Evolutionary conservation across 495 filamentous ascomycete genomes (phyloP), one percentile per base, ranked within the genome.

Genomic region (Aspergillus conjunctus): DNA sequence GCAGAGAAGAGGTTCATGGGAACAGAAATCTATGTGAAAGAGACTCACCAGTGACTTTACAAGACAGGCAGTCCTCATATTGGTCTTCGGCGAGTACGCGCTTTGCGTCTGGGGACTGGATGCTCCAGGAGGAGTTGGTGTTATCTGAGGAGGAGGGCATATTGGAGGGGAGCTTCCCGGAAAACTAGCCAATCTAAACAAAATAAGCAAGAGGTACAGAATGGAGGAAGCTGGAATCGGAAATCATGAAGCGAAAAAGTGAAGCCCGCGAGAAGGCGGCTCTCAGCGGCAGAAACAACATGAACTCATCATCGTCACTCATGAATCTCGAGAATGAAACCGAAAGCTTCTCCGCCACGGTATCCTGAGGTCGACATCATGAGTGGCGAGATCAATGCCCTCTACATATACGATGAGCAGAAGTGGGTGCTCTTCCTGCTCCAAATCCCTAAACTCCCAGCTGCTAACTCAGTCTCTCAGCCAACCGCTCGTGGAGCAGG

Each of bases 381-480:
- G 85, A 91, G 87, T 83, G 86, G 89, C 77, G 86, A 89, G 71
- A 89, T 98, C 68, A 93, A 97, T 82, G 94, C 94, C 67, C 78
- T 98, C 68, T 95, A 97, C 82, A 92, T 98, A 71, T 96, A 88
- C 73, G 91, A 97, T 81, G 91, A 96, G 77, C 83, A 90, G 73
- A 92, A 91, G 92, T 94, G 75, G 68, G 80, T 66, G 44, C 10
- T 33, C 44, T 52, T 54, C 44, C 5, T 41, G 33, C 14, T 17
- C 43, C 18, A 48, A 32, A 43, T 44, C 21, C 14, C 2, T 21
- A 18, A n/a, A 17, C 31, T 56, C 17, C 49, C 44, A 43, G 18
- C 12, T 7, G 22, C 58, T 73, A 46, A 70, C 62, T n/a, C 49
- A 11, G 26, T 49, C 34, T 33, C 46, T n/a, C 8, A 88, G 86